Evolutionary conservation across 2,329 filamentous ascomycete genomes (phyloP), one percentile per base, ranked within the genome.

Genomic region (Leptographium radiaticola): DNA sequence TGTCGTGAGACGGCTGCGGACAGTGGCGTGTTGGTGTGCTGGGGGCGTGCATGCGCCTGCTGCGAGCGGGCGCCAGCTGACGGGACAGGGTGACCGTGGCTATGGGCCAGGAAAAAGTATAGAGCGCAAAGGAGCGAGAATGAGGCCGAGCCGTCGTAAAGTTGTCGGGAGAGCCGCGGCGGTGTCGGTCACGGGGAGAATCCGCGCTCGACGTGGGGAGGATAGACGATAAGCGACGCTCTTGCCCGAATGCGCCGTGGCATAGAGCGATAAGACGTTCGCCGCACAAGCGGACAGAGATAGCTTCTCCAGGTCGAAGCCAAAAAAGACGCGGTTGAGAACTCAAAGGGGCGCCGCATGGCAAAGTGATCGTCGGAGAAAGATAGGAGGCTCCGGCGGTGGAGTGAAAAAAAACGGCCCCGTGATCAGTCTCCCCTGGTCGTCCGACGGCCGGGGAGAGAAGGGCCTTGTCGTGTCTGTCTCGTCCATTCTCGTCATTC

Each of bases 121-220:
- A 46, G 18, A 25, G 10, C 7, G 31, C 20, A 52, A 52, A 54
- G 39, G 48, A 55, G 56, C 54, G 56, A 57, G 51, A 54, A 51
- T 43, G 52, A 33, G 56, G 49, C 56, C 56, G 53, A 57, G 20
- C 44, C 45, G 53, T 16, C 20, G 31, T 13, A 13, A 9, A 33
- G 25, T 20, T 25, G 36, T 18, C 51, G 43, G 42, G 11, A 15
- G 9, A 40, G 44, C 39, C 7, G 10, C 43, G 25, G 38, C 6
- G 16, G 18, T 12, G 47, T 4, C 36, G 47, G 39, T 50, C n/a
- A 36, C 16, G 42, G 33, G 18, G 20, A 38, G 10, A 30, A 25
- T 3, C 25, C 5, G 25, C 25, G 25, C 5, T 25, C 25, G 25
- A 25, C 25, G 25, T 25, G 25, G 25, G 25, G 2, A 5, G 25